Evolutionary conservation across 352 stramenopile species (phyloP).

Genomic region (Ochromonadaceae sp.): DNA sequence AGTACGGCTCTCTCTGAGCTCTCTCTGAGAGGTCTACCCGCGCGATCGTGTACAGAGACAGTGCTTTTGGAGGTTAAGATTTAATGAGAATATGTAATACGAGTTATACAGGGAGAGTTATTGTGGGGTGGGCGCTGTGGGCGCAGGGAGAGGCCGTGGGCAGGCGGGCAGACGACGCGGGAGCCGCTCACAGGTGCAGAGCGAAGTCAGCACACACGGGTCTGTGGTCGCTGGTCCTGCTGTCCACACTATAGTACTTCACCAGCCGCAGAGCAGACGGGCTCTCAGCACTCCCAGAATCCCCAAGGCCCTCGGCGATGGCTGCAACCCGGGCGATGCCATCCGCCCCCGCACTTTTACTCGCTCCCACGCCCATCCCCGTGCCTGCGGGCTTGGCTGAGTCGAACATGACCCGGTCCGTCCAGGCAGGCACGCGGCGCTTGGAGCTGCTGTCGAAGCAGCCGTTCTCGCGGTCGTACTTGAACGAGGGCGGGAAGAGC

Average conservation of each 20-base stretch:
- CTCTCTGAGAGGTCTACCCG: too few relatives aligned
- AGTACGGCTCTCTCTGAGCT: conserved; percentile 27
- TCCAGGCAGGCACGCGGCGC: conserved; percentile 82
- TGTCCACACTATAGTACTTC: conserved; percentile 7
- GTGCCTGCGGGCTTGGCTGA: not conserved
- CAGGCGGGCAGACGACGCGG: too few relatives aligned
- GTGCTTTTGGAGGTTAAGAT: too few relatives aligned
- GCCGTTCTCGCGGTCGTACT: conserved; percentile 71
- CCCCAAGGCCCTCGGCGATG: not conserved
- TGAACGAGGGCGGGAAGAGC: conserved; percentile 82
- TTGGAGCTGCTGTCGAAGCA: conserved; percentile 83
- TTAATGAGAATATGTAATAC: too few relatives aligned
- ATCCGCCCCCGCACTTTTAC: not conserved
- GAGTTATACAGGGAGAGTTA: too few relatives aligned
- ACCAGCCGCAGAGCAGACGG: not conserved
- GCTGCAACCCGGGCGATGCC: not conserved
- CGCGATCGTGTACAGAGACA: too few relatives aligned
- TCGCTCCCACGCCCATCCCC: not conserved
- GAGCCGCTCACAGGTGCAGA: too few relatives aligned
- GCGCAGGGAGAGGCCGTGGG: too few relatives aligned
- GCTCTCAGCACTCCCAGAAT: not conserved
- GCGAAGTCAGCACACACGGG: too few relatives aligned
- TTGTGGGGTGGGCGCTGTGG: too few relatives aligned
- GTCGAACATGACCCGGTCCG: conserved; percentile 70
- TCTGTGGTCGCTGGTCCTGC: not conserved